phyloP scores from a whole-genome alignment of 2,329 filamentous ascomycete species.

The Piedraia hortae region DNA sequence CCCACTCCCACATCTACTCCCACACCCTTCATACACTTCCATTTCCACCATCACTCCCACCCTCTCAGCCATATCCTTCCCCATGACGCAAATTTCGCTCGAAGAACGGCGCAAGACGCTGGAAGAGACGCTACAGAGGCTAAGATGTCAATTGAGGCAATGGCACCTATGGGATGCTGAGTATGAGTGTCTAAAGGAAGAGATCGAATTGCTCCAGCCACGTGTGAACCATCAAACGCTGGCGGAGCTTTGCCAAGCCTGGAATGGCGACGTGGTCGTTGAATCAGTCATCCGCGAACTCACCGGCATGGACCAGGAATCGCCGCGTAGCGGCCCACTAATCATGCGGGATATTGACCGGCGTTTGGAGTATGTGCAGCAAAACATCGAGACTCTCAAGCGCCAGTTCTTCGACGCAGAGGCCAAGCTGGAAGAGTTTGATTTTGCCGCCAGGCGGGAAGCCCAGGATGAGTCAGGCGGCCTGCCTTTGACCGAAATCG shows the following conservation, averaged over 20 bases:
- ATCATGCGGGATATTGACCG: constrained; percentile 41
- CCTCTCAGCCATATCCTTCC: too few species aligned
- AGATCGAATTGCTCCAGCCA: constrained; percentile 29
- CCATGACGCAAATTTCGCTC: constrained; percentile 29
- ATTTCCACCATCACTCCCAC: background rate
- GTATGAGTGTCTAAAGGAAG: constrained; percentile 70
- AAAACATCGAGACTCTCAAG: constrained; percentile 48
- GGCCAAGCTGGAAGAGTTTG: constrained; percentile 36
- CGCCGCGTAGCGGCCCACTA: constrained; percentile 29
- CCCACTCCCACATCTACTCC: background rate
- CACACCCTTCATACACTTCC: background rate
- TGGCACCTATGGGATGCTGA: constrained; percentile 84
- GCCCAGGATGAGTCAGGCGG: constrained; percentile 39
- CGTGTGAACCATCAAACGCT: constrained; percentile 9
- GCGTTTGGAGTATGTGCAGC: constrained; percentile 67
- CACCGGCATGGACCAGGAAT: constrained; percentile 18
- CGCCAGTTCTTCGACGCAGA: constrained; percentile 44
- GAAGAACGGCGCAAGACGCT: constrained; percentile 50
- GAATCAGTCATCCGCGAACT: constrained; percentile 30
- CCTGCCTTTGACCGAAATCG: constrained; percentile 64
- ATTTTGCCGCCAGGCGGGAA: constrained; percentile 8
- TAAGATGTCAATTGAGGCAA: constrained; percentile 50
- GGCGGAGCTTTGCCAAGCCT: constrained; percentile 24
- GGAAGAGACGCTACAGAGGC: constrained; percentile 44
- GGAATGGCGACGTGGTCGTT: constrained; percentile 36